Evolutionary conservation across 2,329 filamentous ascomycete species (phyloP), one percentile per base, ranked within the genome.

Genomic region (Trichoderma sp.): DNA sequence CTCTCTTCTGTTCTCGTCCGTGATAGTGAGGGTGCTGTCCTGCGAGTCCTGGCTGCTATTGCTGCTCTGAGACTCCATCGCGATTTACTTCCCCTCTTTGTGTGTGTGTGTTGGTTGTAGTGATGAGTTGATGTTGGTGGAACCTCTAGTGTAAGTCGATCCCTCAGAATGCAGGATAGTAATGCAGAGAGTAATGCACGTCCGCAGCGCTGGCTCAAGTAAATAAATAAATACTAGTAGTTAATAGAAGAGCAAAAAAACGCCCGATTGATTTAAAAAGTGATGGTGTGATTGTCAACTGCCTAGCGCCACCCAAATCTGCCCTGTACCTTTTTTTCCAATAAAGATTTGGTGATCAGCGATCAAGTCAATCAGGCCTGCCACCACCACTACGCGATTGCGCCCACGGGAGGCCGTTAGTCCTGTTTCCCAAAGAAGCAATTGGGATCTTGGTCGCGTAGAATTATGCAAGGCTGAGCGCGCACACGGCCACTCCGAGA

Each of bases 11-110:
- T 77, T 74, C 47, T 80, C 77, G 37, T 77, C 77, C 68, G 81
- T 76, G 21, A 79, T 52, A 29, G 79, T 81, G 73, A 78, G 75
- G 70, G 72, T 71, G 72, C 77, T 79, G 72, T 77, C 78, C 71
- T 80, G 79, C 27, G 79, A 80, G 68, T 71, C 72, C 66, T 79
- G 78, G 73, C 75, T 77, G 68, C 73, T 76, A 72, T 75, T 77
- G 68, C 77, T 77, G 59, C 74, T 76, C 19, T 77, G 75, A 19
- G 76, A 75, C 47, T 72, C 73, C 76, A 79, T 77, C 66, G 33
- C 16, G 13, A 8, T 27, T 27, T 2, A 4, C 2, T 55, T 55
- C 35, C 21, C 27, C 19, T 53, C 31, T 11, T 24, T 58, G 21
- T 63, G 33, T 37, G 11, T 63, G 31, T 37, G 11, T 63, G 11